Evolutionary conservation across 1,139 yeast genomes (phyloP).

Genomic region (Yamadazyma friedrichii): DNA sequence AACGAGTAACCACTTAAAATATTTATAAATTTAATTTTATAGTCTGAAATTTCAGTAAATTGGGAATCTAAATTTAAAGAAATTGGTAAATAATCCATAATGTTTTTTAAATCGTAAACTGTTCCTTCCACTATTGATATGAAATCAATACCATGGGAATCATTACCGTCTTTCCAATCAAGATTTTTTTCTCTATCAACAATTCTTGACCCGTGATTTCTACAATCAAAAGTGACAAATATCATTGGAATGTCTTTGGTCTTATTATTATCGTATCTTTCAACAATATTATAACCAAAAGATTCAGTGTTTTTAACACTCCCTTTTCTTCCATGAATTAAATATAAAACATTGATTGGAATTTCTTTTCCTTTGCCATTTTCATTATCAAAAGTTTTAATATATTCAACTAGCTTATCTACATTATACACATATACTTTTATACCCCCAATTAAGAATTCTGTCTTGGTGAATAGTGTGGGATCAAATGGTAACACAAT

Average conservation of each 20-base stretch:
- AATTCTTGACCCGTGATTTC: constrained; percentile 59
- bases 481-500: constrained; percentile 18
- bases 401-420: constrained; percentile 24
- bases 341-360: constrained; percentile 37
- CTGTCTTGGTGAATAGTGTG: constrained; percentile 21
- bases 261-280: constrained; percentile 24
- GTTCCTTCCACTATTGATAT: constrained; percentile 50
- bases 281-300: constrained; percentile 28
- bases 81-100: constrained; percentile 50
- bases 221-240: constrained; percentile 54
- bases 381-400: constrained; percentile 8
- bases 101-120: constrained; percentile 45
- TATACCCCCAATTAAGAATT: constrained; percentile 32
- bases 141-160: constrained; percentile 55
- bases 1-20: constrained; percentile 55
- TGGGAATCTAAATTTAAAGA: constrained; percentile 36
- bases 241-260: constrained; percentile 30
- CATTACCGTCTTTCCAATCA: constrained; percentile 49
- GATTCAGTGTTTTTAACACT: constrained; percentile 30
- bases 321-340: constrained; percentile 39
- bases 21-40: constrained; percentile 27
- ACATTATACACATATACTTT: constrained; percentile 34
- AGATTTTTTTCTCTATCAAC: constrained; percentile 35
- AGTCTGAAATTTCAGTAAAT: constrained; percentile 7
- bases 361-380: constrained; percentile 18